Percentiles rank a stretch among this genome's conserved stretches.
These are phyloP conservation scores for Trichoderma brevicompactum DNA, from an alignment of 2,329 filamentous ascomycete species.

Conservation along the genomic window DNA sequence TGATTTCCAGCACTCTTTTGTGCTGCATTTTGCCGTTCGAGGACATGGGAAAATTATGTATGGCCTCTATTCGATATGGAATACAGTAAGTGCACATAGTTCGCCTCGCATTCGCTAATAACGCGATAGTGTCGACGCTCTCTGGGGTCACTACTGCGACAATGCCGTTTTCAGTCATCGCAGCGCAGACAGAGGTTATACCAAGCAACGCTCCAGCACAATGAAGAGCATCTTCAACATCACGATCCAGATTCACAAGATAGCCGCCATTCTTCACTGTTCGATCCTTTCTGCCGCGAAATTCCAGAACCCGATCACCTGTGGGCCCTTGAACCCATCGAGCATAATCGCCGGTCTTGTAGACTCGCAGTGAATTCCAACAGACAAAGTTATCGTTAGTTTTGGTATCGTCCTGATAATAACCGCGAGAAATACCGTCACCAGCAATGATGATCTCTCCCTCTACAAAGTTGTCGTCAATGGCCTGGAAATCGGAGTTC, in stretches of 20 bases:
- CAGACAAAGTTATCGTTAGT: not conserved
- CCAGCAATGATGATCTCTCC: constrained; percentile 24
- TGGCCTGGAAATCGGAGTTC: not conserved
- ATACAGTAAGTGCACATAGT: constrained; percentile 24
- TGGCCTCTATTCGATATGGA: constrained; percentile 15
- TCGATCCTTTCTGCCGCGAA: constrained; percentile 25
- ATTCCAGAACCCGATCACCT: constrained; percentile 23
- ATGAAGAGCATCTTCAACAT: constrained; percentile 21
- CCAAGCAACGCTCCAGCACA: constrained; percentile 4
- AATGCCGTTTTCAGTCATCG: constrained; percentile 22
- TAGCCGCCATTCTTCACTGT: constrained; percentile 27
- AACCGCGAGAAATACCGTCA: constrained; percentile 20
- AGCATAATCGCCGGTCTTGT: constrained; percentile 22
- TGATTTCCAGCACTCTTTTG: not conserved
- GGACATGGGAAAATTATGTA: constrained; percentile 4
- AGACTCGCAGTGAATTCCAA: constrained; percentile 7
- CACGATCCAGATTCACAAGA: constrained; percentile 27
- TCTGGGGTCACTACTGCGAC: constrained; percentile 26
- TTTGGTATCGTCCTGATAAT: constrained; percentile 18
- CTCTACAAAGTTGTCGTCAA: constrained; percentile 10
- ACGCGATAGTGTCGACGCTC: not conserved
- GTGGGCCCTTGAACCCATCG: constrained; percentile 15
- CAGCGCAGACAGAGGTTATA: constrained; percentile 15
- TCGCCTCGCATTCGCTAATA: constrained; percentile 6
- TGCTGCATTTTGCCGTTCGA: constrained; percentile 27